These are phyloP conservation scores for Fusarium buxicola DNA, from an alignment of 2,329 filamentous ascomycete species.

Conservation along the genomic window DNA sequence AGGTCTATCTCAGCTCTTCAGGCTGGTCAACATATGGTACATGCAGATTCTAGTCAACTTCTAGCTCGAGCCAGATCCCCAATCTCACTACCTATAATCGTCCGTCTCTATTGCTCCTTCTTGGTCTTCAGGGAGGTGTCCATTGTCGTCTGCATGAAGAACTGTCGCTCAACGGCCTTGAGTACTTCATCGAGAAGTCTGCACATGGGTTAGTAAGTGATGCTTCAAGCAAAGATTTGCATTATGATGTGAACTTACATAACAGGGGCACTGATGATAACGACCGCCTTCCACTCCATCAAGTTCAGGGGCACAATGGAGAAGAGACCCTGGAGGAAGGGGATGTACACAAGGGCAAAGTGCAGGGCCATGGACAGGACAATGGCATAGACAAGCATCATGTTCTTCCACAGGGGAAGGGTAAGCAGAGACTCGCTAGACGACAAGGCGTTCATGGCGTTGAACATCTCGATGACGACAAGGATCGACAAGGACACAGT, in stretches of 20 bases:
- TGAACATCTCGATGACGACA: slow-evolving; percentile 99
- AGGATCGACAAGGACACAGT: slow-evolving; percentile 92
- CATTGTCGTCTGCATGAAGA: slow-evolving; percentile 67
- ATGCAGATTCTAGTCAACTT: slow-evolving; percentile 46
- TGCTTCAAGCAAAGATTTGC: neutral
- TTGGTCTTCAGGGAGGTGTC: slow-evolving; percentile 58
- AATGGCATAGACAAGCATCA: slow-evolving; percentile 98
- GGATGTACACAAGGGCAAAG: slow-evolving; percentile 92
- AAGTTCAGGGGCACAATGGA: slow-evolving; percentile 88
- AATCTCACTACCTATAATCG: slow-evolving; percentile 35
- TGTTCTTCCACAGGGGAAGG: slow-evolving; percentile 96
- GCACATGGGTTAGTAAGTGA: slow-evolving; percentile 40
- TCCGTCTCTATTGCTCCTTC: slow-evolving; percentile 62
- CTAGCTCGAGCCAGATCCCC: slow-evolving; percentile 39
- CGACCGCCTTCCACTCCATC: slow-evolving; percentile 92
- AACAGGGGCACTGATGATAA: slow-evolving; percentile 89
- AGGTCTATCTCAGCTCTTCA: slow-evolving; percentile 35
- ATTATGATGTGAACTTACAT: slow-evolving; percentile 75
- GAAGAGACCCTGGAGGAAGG: slow-evolving; percentile 88
- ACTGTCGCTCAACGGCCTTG: slow-evolving; percentile 79
- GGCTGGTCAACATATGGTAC: slow-evolving; percentile 40
- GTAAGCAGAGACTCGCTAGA: slow-evolving; percentile 95
- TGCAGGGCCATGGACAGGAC: slow-evolving; percentile 92
- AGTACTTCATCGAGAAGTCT: slow-evolving; percentile 86
- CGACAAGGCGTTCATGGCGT: slow-evolving; percentile 97